A percentile compares a stretch with the other conserved stretches of the same genome.
phyloP scores from a whole-genome alignment of 345 rosid genomes.

The Microcos paniculata region DNA sequence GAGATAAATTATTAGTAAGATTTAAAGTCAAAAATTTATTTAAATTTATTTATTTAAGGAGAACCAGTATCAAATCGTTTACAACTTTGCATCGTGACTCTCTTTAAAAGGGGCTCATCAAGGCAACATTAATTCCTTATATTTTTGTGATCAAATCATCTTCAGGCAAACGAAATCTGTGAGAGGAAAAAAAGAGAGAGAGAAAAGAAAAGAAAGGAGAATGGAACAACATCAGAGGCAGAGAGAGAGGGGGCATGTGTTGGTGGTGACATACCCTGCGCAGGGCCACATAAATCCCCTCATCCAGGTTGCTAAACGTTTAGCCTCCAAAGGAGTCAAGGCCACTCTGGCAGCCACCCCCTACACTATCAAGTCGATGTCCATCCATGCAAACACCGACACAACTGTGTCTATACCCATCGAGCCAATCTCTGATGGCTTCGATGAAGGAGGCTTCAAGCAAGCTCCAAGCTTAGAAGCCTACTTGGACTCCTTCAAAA shows the following conservation, averaged over 20 bases:
- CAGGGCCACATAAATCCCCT: constrained; percentile 52
- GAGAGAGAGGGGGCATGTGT: constrained; percentile 23
- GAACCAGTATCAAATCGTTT: no score
- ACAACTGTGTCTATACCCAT: constrained; percentile 16
- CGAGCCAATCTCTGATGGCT: constrained; percentile 45
- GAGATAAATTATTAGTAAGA: no score
- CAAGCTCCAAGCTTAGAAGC: constrained; percentile 30
- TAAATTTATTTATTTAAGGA: no score
- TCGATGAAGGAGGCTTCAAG: constrained; percentile 37
- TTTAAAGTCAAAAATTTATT: no score
- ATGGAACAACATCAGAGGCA: constrained; percentile 30
- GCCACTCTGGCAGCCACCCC: constrained; percentile 38
- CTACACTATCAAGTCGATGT: constrained; percentile 28
- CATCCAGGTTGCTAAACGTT: constrained; percentile 41
- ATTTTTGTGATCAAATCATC: no score
- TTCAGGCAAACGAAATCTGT: not conserved
- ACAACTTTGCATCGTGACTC: not conserved
- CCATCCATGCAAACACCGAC: constrained; percentile 21
- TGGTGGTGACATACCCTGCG: constrained; percentile 36
- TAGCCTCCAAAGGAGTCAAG: constrained; percentile 36
- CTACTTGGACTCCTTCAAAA: constrained; percentile 39
- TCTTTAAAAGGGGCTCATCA: not conserved
- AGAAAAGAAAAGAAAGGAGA: not conserved
- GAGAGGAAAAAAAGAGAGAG: no score
- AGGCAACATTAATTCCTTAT: not conserved